Conservation (phyloP, 495 filamentous ascomycete genomes). For the Xylaria grammica region DNA sequence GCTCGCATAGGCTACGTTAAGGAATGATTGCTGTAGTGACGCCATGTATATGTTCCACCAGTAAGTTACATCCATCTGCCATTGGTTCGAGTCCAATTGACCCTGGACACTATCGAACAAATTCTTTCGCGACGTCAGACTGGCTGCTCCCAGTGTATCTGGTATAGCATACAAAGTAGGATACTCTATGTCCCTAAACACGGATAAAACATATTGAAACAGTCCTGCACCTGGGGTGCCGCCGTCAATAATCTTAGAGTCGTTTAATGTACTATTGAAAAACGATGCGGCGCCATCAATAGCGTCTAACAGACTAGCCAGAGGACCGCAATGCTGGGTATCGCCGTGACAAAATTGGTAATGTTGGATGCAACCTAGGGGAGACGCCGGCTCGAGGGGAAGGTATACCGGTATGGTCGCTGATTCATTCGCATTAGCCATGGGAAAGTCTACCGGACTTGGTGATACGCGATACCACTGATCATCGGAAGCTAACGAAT, state of each 20-base stretch:
- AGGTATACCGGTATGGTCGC: not conserved
- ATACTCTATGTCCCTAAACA: not conserved
- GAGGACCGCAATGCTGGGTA: not conserved
- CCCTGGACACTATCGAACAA: no score
- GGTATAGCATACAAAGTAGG: not conserved
- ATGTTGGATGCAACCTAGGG: not conserved
- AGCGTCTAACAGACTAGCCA: not conserved
- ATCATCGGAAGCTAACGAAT: not conserved
- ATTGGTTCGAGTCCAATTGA: no score
- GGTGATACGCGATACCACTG: not conserved
- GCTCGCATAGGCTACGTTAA: no score
- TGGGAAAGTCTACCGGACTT: not conserved
- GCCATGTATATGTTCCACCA: no score
- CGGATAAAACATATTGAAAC: not conserved
- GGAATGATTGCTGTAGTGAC: no score
- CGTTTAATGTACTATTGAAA: not conserved
- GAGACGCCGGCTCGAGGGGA: constrained; percentile 3
- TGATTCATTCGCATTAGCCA: not conserved
- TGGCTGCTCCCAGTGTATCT: not conserved
- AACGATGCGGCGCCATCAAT: not conserved
- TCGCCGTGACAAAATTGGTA: not conserved
- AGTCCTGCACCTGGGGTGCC: not conserved
- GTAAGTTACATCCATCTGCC: no score
- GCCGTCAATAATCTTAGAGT: not conserved
- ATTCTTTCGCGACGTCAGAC: not conserved